Evolutionary conservation across 345 rosid species (phyloP), one percentile per base, ranked within the genome.

Genomic region (Orychophragmus violaceus): DNA sequence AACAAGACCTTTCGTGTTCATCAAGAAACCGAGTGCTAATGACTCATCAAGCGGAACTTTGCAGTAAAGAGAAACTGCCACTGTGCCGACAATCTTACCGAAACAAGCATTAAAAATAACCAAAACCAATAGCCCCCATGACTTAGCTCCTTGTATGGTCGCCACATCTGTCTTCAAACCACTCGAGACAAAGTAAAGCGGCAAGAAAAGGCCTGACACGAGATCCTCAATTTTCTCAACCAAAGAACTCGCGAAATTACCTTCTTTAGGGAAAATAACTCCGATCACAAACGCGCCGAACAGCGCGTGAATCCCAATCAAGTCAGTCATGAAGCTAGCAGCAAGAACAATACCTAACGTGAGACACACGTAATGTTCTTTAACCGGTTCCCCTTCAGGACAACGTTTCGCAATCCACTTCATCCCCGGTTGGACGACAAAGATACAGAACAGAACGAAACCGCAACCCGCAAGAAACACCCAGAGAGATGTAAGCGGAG

Each of bases 1-100:
- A 19, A 70, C 76, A n/a, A 76, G 71, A 0, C 88, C 91, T 77
- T 83, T 85, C 2, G 91, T 83, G 65, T 86, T 86, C 91, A 86
- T 86, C 68, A 86, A 69, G 41, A 85, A 71, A 7, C 86, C 90
- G 0, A 85, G 84, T 3, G 81, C 78, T 62, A 83, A 45, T 14
- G 90, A 77, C 30, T 83, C 84, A 23, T 82, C 75, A 1, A 66
- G 61, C 0, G 85, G 82, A 21, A 83, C 50, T 73, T 60, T 79
- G 71, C 80, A 79, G 72, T 77, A 16, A 67, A 77, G 75, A 1
- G 84, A 82, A 66, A 70, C 82, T 3, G 16, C 46, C 2, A 82
- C 73, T 2, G 87, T 81, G 23, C 89, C 89, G 0, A 85, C 7
- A 19, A 82, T 81, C 66, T 85, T 85, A 45, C 89, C 89, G 0